Evolutionary conservation across 345 rosid genomes (phyloP).

Genomic region (Populus deltoides): DNA sequence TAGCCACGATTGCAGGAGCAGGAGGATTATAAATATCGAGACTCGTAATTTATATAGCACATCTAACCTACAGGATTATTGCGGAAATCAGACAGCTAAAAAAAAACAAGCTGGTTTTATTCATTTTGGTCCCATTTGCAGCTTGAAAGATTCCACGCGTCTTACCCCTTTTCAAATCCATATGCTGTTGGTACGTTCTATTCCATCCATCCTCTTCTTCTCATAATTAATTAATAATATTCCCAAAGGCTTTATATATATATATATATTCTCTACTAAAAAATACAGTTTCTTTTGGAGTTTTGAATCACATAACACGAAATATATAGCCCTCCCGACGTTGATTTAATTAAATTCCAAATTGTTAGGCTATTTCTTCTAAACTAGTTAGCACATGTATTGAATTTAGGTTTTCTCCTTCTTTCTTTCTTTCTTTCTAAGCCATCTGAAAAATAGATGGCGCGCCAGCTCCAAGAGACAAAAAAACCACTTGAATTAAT

Average conservation of each 20-base stretch:
- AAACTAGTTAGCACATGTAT: background rate
- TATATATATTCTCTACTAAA: too few relatives aligned
- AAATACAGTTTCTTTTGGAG: background rate
- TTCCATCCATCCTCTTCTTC: background rate
- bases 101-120: background rate
- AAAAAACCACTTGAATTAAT: too few relatives aligned
- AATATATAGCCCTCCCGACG: background rate
- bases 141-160: constrained; percentile 24
- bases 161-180: background rate
- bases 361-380: background rate
- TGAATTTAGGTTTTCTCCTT: too few relatives aligned
- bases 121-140: constrained; percentile 12
- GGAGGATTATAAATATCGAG: background rate
- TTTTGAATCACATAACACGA: background rate
- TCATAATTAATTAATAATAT: background rate
- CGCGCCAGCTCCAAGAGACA: too few relatives aligned
- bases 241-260: too few relatives aligned
- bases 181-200: background rate
- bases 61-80: background rate
- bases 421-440: too few relatives aligned
- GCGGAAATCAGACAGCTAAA: constrained; percentile 27
- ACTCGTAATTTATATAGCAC: background rate
- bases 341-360: background rate
- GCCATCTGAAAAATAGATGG: too few relatives aligned
- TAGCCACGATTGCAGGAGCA: constrained; percentile 35